Evolutionary conservation across 2,329 filamentous ascomycete genomes (phyloP).

Genomic region (Neurospora crassa): DNA sequence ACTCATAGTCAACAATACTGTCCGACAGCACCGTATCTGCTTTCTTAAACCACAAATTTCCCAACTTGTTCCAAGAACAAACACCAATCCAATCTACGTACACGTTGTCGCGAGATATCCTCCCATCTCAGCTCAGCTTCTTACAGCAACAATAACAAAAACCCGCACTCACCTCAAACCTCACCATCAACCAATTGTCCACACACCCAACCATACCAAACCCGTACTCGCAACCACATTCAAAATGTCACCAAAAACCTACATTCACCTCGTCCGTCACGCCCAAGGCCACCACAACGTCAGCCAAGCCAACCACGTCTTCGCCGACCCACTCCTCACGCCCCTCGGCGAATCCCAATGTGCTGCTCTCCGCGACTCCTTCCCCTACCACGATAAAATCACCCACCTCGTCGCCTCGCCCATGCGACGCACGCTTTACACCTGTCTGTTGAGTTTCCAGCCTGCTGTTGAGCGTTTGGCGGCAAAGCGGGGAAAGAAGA

Average conservation of each 20-base stretch:
- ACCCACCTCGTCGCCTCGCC: conserved; percentile 70
- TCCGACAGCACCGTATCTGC: not conserved
- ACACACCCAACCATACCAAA: not conserved
- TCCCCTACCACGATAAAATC: conserved; percentile 55
- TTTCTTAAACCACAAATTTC: not conserved
- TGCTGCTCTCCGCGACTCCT: conserved; percentile 46
- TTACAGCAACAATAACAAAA: not conserved
- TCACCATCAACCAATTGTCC: not conserved
- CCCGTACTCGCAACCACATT: not conserved
- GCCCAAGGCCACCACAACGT: conserved; percentile 79
- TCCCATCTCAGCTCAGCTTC: not conserved
- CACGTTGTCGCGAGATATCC: not conserved
- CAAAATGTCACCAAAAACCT: conserved; percentile 34
- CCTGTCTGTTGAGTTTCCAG: conserved; percentile 60
- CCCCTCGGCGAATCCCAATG: conserved; percentile 69
- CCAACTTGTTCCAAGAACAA: not conserved
- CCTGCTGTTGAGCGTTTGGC: conserved; percentile 31
- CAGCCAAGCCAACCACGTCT: conserved; percentile 52
- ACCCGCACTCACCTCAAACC: not conserved
- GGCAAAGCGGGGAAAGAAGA: conserved; percentile 22
- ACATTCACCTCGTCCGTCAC: conserved; percentile 61
- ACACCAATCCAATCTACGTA: not conserved
- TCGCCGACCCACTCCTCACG: conserved; percentile 74
- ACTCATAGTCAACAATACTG: not conserved
- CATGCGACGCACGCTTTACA: conserved; percentile 71